Base-by-base conservation (phyloP, 192 early-diverging fungal species). In the Umbelopsis sp. region DNA sequence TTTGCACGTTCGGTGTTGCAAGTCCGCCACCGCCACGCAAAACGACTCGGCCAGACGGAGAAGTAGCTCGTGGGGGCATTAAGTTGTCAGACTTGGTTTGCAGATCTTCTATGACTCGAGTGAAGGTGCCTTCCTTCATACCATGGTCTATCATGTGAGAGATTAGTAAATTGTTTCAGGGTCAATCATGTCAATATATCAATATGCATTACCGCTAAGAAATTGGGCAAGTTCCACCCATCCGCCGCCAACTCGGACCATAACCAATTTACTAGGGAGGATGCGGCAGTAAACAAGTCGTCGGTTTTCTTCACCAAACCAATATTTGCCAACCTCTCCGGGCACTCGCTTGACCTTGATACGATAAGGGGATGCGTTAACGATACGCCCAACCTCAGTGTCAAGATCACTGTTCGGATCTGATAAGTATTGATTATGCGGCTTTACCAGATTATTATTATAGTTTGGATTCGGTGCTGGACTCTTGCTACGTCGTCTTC, bases 231-330 rank as follows among this genome's bases (percentile, higher is more conserved):
- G 71, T 49, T 88, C 86, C 48, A 78, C 80, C 88, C 88, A 89
- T 30, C 88, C 88, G 49, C 88, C 88, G 45, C 88, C 88, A 20
- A 89, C 87, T 64, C 88, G 82, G 35, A 89, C 88, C 88, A 89
- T 89, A 20, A 89, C 87, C 68, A 85, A 72, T 11, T 82, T 77
- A 68, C 87, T 84, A 20, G 82, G 67, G 30, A 89, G 68, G 69
- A 88, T 85, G 58, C 87, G 84, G 49, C 88, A 89, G 51, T 88
- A 89, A 35, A 82, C 85, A 37, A 89, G 73, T 25, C 84, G 84
- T 13, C 86, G 86, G n/a, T 85, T 84, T 25, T 82, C 74, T 67
- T 89, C 87, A 37, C 88, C 88, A 81, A 89, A 89, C 79, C 85
- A 80, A 75, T 89, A 89, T 48, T 87, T 86, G 45, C 87, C 87